Conservation (phyloP, 2,329 filamentous ascomycete species). For the Aspergillus fumigatus region DNA sequence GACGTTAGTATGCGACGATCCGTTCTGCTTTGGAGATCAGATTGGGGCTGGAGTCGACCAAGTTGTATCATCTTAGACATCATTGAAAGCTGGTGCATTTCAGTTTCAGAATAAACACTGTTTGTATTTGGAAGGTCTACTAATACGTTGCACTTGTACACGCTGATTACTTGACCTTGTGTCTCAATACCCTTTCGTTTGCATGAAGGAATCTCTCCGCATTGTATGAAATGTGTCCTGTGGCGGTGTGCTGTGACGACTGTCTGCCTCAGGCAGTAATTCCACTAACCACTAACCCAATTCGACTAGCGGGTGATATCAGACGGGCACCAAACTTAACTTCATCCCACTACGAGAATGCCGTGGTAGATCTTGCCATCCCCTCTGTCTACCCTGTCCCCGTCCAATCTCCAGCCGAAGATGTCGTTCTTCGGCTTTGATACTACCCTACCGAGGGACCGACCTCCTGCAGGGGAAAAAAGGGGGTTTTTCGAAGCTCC, state of each 20-base stretch:
- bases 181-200: background rate
- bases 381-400: conserved; percentile 11
- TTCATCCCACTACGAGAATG: conserved; percentile 22
- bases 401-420: conserved; percentile 19
- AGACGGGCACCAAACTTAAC: conserved; percentile 12
- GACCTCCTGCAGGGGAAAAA: conserved; percentile 64
- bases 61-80: background rate
- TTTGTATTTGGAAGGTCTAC: background rate
- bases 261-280: conserved; percentile 11
- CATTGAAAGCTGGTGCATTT: background rate
- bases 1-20: background rate
- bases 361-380: conserved; percentile 15
- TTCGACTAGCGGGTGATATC: conserved; percentile 19
- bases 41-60: too few species aligned
- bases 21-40: background rate
- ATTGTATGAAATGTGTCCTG: background rate
- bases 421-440: conserved; percentile 97
- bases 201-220: background rate
- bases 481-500: conserved; percentile 73
- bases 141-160: background rate
- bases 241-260: background rate
- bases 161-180: background rate
- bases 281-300: conserved; percentile 3
- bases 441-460: conserved; percentile 59
- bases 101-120: background rate